Base-by-base conservation (phyloP, 2,329 filamentous ascomycete species). In the Parastagonospora avenae region DNA sequence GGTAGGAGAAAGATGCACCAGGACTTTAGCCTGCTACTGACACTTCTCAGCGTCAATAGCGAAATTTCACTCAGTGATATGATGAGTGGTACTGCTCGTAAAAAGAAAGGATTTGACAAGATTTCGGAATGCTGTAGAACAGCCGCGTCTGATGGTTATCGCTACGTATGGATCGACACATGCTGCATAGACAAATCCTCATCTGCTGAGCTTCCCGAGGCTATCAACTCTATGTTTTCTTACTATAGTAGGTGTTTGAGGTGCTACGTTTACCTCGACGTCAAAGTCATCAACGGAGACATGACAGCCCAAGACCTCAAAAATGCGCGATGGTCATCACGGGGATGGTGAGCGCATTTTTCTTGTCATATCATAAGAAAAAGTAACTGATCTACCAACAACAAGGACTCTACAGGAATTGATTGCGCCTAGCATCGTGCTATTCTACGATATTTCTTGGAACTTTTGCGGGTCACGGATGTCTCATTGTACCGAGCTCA, bases 141-240 rank as follows among this genome's bases (percentile, higher is more conserved):
- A 12, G 46, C 46, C 9, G 30, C 14, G n/a, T 10, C n/a, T 2
- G 30, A 43, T 12, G 39, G 30, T 11, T 36, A 32, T 2, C 2
- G 30, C 6, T 42, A 43, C 19, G 16, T 48, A 10, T 48, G 46
- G 46, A 27, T 48, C n/a, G 46, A 48, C 40, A 52, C 38, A 19
- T 50, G 47, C 35, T 50, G 47, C 28, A 50, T 50, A 29, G 41
- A 50, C 28, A 50, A 50, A 30, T 39, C 40, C 14, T 36, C 15
- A n/a, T 36, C 15, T n/a, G 33, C 41, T 6, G 47, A 50, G 33
- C 41, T 43, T 7, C 27, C 41, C 11, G 41, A 43, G 16, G 41
- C 41, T 12, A 43, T 43, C 9, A 43, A 43, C 30, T 50, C 47
- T 6, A 50, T 50, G 47, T 50, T 39, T 28, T 4, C 14, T 9